phyloP scores from a whole-genome alignment of 2,329 filamentous ascomycete species.

The Lasiodiplodia gonubiensis region DNA sequence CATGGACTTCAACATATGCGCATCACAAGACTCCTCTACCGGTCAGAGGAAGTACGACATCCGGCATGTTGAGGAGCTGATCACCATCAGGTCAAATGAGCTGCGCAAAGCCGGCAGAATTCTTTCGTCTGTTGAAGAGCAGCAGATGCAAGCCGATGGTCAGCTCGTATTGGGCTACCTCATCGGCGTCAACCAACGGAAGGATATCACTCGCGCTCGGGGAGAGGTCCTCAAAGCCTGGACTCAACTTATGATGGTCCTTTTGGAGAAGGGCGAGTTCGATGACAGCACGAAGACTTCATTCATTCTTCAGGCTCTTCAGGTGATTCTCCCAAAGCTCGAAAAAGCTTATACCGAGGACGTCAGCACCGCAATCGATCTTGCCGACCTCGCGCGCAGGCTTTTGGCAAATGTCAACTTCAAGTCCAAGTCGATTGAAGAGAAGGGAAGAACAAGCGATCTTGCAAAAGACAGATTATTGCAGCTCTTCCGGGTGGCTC shows the following conservation, averaged over 20 bases:
- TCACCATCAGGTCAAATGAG: conserved; percentile 72
- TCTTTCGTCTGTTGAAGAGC: conserved; percentile 38
- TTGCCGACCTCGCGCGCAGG: conserved; percentile 76
- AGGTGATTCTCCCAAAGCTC: conserved; percentile 85
- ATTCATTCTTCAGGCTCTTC: conserved; percentile 84
- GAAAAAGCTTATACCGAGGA: conserved; percentile 76
- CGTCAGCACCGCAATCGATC: conserved; percentile 71
- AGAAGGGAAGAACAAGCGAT: conserved; percentile 55
- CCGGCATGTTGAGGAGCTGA: conserved; percentile 72
- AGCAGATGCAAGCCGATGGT: conserved; percentile 60
- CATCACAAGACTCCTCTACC: conserved; percentile 22
- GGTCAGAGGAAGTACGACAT: conserved; percentile 70
- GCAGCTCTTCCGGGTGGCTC: conserved; percentile 86
- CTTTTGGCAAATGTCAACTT: conserved; percentile 75
- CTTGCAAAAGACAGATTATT: conserved; percentile 87
- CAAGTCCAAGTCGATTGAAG: conserved; percentile 43
- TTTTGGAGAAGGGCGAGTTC: conserved; percentile 82
- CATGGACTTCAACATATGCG: conserved; percentile 70
- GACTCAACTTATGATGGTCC: conserved; percentile 82
- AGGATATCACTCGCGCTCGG: conserved; percentile 61
- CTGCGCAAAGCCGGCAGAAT: conserved; percentile 51
- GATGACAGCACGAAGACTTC: conserved; percentile 72
- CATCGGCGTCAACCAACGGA: conserved; percentile 34
- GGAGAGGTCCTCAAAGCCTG: conserved; percentile 78
- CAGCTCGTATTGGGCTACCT: conserved; percentile 33